A percentile compares a stretch with the other conserved stretches of the same genome.
These are phyloP conservation scores for Pleurotus ostreatus DNA, from an alignment of 768 basidiomycete genomes.

Conservation along the genomic window DNA sequence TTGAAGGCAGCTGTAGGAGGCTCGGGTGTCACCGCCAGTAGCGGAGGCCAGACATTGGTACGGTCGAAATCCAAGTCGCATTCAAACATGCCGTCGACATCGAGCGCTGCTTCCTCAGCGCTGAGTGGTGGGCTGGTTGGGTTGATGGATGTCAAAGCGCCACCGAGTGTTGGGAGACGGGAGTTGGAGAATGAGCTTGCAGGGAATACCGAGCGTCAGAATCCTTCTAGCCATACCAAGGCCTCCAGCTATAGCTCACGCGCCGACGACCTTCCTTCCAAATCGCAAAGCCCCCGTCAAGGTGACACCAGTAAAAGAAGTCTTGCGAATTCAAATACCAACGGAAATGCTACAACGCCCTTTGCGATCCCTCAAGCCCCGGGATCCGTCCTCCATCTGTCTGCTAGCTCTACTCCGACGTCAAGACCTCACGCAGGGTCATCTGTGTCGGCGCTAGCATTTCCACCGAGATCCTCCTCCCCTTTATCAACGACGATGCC, in stretches of 20 bases:
- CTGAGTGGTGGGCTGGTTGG: constrained; percentile 13
- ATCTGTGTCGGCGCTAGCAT: too few species aligned
- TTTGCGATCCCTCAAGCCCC: constrained; percentile 26
- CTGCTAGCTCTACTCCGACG: constrained; percentile 11
- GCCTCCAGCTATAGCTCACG: too few species aligned
- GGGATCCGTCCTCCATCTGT: constrained; percentile 26
- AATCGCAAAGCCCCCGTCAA: too few species aligned
- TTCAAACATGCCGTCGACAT: too few species aligned
- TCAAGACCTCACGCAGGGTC: background rate
- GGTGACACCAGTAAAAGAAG: too few species aligned
- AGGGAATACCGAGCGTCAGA: too few species aligned
- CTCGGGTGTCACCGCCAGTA: constrained; percentile 14
- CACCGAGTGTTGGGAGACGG: constrained; percentile 33
- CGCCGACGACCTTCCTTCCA: too few species aligned
- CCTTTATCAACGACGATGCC: constrained; percentile 2
- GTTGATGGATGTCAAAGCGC: constrained; percentile 44
- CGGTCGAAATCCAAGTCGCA: too few species aligned
- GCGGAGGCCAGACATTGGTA: constrained; percentile 9
- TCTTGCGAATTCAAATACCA: too few species aligned
- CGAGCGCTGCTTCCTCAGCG: too few species aligned
- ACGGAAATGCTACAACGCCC: background rate
- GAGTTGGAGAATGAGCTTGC: constrained; percentile 21
- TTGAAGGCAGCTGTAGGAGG: background rate
- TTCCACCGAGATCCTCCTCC: too few species aligned
- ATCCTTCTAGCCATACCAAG: too few species aligned